These are phyloP conservation scores for Globisporangium perplexum DNA, from an alignment of 352 stramenopile species.

Conservation along the genomic window DNA sequence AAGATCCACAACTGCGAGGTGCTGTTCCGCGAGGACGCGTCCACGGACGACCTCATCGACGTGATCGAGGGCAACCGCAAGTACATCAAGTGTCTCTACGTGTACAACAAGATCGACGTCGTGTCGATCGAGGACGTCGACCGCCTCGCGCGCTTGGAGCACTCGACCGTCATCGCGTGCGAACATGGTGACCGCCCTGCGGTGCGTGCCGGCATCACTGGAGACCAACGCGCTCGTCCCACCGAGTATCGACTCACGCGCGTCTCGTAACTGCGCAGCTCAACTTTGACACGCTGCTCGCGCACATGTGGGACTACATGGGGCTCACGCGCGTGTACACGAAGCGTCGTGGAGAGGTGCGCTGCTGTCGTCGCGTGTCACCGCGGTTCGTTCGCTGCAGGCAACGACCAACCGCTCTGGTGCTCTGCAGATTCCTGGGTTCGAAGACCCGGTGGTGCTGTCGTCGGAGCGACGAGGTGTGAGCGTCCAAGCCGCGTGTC, in stretches of 20 bases:
- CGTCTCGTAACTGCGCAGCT: conserved; percentile 55
- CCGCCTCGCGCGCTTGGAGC: conserved; percentile 91
- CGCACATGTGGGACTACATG: conserved; percentile 91
- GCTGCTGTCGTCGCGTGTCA: not conserved
- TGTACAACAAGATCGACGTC: conserved; percentile 99
- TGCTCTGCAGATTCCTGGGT: conserved; percentile 44
- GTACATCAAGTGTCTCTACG: conserved; percentile 99
- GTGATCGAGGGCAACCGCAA: conserved; percentile 98
- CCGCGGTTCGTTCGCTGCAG: not conserved
- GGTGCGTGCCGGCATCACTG: conserved; percentile 22
- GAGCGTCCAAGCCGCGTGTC: conserved; percentile 69
- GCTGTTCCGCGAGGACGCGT: conserved; percentile 96
- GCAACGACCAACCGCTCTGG: too few species aligned
- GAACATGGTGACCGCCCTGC: conserved; percentile 66
- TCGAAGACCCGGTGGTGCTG: conserved; percentile 78
- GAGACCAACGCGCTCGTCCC: not conserved
- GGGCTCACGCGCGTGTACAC: conserved; percentile 87
- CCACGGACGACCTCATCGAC: conserved; percentile 98
- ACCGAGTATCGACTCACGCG: not conserved
- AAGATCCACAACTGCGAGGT: conserved; percentile 98
- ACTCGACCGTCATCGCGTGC: conserved; percentile 96
- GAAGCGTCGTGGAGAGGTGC: conserved; percentile 79
- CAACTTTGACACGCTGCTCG: conserved; percentile 94
- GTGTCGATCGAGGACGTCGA: conserved; percentile 99
- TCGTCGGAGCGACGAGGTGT: conserved; percentile 82